These are phyloP conservation scores for Fusarium sp. DNA, from an alignment of 2,329 filamentous ascomycete species.

Conservation along the genomic window DNA sequence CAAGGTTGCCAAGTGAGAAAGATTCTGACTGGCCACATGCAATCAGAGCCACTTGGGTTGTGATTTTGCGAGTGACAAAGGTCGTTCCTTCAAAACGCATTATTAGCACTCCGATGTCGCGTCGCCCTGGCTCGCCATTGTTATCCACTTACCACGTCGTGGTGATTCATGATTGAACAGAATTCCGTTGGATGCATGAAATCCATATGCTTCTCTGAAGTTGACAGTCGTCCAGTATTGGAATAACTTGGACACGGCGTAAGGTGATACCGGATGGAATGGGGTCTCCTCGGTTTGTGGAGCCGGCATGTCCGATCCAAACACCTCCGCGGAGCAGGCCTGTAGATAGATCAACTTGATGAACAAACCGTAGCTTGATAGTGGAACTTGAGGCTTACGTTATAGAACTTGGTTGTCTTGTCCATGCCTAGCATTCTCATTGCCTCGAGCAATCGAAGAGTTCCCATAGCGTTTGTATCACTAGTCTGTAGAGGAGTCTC, in stretches of 20 bases:
- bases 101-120: too few relatives aligned
- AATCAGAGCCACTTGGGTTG: neutral
- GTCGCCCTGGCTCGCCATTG: too few relatives aligned
- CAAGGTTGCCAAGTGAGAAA: neutral
- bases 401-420: neutral
- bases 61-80: neutral
- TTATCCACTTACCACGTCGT: neutral
- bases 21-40: neutral
- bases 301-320: constrained; percentile 3
- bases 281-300: neutral
- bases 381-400: neutral
- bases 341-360: neutral
- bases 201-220: neutral
- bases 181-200: neutral
- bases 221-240: neutral
- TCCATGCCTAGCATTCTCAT: neutral
- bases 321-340: neutral
- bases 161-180: constrained; percentile 4
- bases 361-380: too few relatives aligned
- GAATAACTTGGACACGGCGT: neutral
- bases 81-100: neutral
- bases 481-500: neutral
- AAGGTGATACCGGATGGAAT: neutral
- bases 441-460: neutral
- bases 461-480: neutral